Evolutionary conservation across 208 protist genomes (phyloP).

Genomic region (Crithidia thermophila): DNA sequence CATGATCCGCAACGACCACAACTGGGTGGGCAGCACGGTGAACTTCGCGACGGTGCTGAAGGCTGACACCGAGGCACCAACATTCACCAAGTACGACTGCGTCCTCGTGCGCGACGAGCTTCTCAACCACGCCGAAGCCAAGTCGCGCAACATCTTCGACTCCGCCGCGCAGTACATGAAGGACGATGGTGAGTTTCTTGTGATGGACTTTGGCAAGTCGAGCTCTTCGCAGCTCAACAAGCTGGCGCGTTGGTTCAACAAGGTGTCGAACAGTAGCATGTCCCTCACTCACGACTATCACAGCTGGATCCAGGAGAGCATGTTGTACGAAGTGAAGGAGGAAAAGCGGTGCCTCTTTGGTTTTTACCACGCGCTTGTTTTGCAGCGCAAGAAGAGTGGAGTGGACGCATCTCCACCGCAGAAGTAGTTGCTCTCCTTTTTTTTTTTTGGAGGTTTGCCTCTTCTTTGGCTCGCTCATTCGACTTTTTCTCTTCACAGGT

Average conservation of each 20-base stretch:
- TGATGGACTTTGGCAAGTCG: constrained; percentile 83
- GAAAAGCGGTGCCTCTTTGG: constrained; percentile 64
- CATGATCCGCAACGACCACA: constrained; percentile 82
- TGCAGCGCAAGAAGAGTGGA: constrained; percentile 19
- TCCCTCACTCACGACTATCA: constrained; percentile 77
- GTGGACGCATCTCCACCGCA: neutral
- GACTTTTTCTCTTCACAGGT: too few species aligned
- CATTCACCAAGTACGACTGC: constrained; percentile 74
- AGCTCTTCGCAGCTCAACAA: constrained; percentile 36
- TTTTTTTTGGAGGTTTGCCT: constrained; percentile 13
- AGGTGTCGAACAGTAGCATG: constrained; percentile 67
- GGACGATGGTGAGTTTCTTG: constrained; percentile 61
- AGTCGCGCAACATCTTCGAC: constrained; percentile 63
- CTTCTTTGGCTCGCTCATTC: too few species aligned
- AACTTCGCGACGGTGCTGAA: constrained; percentile 69
- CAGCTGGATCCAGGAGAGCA: constrained; percentile 70
- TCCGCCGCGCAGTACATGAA: constrained; percentile 50
- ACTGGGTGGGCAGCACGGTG: constrained; percentile 83
- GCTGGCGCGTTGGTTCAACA: constrained; percentile 59
- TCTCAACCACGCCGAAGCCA: constrained; percentile 49
- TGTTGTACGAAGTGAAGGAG: constrained; percentile 64
- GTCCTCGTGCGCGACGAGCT: constrained; percentile 81
- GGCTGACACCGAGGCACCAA: constrained; percentile 36
- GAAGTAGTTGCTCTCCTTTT: neutral
- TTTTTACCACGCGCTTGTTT: constrained; percentile 67